Conservation (phyloP, 1,284 basidiomycete genomes). For the Ganoderma boninense region DNA sequence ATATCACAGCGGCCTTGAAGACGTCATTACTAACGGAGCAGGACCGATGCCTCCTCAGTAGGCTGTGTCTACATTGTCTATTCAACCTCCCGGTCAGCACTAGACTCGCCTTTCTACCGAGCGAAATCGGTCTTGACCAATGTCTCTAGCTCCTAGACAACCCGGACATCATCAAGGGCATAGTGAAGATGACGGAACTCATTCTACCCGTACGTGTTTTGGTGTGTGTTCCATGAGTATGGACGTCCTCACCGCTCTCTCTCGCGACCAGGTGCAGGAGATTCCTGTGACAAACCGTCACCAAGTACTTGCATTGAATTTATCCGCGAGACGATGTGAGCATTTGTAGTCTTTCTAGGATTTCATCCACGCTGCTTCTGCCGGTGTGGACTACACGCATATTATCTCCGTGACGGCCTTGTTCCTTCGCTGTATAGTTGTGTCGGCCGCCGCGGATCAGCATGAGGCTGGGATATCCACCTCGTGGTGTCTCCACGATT, state of each 20-base stretch:
- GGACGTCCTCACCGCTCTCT: background rate
- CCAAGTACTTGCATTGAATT: slow-evolving; percentile 62
- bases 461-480: background rate
- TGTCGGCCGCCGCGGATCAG: background rate
- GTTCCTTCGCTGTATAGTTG: background rate
- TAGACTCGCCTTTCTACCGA: background rate
- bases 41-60: slow-evolving; percentile 21
- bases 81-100: slow-evolving; percentile 43
- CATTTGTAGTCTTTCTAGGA: slow-evolving; percentile 20
- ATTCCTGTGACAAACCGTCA: slow-evolving; percentile 54
- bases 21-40: slow-evolving; percentile 11
- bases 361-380: background rate
- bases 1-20: background rate
- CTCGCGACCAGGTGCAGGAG: slow-evolving; percentile 34
- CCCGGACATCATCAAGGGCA: slow-evolving; percentile 62
- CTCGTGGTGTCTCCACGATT: background rate
- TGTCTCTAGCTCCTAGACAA: slow-evolving; percentile 54
- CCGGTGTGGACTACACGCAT: background rate
- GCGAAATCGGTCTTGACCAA: background rate
- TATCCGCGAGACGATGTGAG: slow-evolving; percentile 70
- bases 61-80: slow-evolving; percentile 37
- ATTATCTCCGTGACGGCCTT: background rate
- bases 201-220: slow-evolving; percentile 51
- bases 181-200: slow-evolving; percentile 55
- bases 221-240: no score